phyloP scores from a whole-genome alignment of 1,139 yeast species.

The Yamadazyma friedrichii region DNA sequence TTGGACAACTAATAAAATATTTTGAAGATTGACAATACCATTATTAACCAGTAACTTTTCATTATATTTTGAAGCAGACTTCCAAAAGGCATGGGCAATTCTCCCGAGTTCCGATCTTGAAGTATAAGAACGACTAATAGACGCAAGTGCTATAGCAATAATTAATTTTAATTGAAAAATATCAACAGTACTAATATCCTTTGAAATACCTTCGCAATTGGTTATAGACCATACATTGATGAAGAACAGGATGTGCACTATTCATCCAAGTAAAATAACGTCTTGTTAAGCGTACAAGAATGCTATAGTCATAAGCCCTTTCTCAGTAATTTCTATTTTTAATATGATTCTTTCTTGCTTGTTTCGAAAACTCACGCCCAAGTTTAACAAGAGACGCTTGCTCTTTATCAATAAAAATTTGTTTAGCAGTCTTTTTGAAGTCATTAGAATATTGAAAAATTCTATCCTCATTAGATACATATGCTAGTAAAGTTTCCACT shows the following conservation, averaged over 20 bases:
- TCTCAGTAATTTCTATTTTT: slow-evolving; percentile 11
- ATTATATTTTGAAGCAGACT: slow-evolving; percentile 10
- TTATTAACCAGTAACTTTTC: slow-evolving; percentile 5
- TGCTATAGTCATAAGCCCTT: slow-evolving; percentile 12
- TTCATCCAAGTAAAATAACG: slow-evolving; percentile 14
- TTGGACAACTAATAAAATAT: slow-evolving; percentile 10
- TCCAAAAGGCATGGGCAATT: slow-evolving; percentile 13
- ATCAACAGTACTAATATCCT: slow-evolving; percentile 8
- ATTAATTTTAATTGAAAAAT: slow-evolving; percentile 13
- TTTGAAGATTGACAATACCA: slow-evolving; percentile 12
- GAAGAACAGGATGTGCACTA: slow-evolving; percentile 14
- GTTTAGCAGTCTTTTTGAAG: slow-evolving; percentile 8
- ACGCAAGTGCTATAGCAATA: slow-evolving; percentile 13
- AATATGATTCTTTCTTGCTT: slow-evolving; percentile 9
- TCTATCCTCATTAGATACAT: slow-evolving; percentile 6
- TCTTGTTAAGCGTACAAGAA: slow-evolving; percentile 9
- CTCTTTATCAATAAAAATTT: slow-evolving; percentile 13
- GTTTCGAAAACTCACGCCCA: slow-evolving; percentile 13
- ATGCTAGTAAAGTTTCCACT: background rate
- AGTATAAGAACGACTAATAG: slow-evolving; percentile 11
- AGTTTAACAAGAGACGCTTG: slow-evolving; percentile 11
- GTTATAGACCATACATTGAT: slow-evolving; percentile 11
- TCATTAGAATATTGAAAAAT: slow-evolving; percentile 5
- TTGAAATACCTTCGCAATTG: slow-evolving; percentile 10
- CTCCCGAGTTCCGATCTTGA: slow-evolving; percentile 13